Base-by-base conservation (phyloP, 768 basidiomycete genomes). In the Rhizopogon vulgaris region DNA sequence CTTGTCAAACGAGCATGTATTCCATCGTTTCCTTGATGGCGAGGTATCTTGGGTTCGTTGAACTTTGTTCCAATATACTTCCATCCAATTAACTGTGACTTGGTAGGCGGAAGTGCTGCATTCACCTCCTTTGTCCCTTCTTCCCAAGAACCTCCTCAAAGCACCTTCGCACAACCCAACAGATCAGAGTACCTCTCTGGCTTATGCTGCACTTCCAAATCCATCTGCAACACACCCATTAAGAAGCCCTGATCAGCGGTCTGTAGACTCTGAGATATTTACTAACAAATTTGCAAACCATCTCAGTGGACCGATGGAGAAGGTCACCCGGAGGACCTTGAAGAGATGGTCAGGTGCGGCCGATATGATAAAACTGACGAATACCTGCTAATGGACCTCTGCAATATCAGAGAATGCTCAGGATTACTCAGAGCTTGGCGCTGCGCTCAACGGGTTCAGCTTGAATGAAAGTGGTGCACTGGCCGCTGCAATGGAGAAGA, bases 161-260 rank as follows among this genome's bases (percentile, higher is more conserved):
- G 94, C 95, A 0, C 94, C 96, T 3, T 90, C 94, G 2, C 90
- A 96, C 68, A 90, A 93, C 65, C 94, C 96, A 5, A 91, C 92
- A 4, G 90, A 94, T 64, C 78, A 80, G 58, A 78, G 75, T 52
- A 78, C 81, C 22, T 80, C 85, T 1, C 70, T 80, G 25, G 85
- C 90, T 1, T 96, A 95, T 63, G 77, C 83, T 41, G 86, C 85
- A 15, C 78, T 99, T 30, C 93, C 96, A 4, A 90, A 87, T 54
- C 95, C 96, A 1, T 90, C 90, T 2, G 78, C 91, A 22, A 83
- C 89, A 0, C 88, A 93, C 58, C 90, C 94, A 12, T 73, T 98
- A n/a, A 83, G 90, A 45, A 78, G 85, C 53, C 93, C 96, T 11
- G 96, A 99, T 68, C 94, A 94, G 66, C 80, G 95, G 12, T 99